Evolutionary conservation across 75 land plant genomes (phyloP).

Genomic region (Pinus taeda): DNA sequence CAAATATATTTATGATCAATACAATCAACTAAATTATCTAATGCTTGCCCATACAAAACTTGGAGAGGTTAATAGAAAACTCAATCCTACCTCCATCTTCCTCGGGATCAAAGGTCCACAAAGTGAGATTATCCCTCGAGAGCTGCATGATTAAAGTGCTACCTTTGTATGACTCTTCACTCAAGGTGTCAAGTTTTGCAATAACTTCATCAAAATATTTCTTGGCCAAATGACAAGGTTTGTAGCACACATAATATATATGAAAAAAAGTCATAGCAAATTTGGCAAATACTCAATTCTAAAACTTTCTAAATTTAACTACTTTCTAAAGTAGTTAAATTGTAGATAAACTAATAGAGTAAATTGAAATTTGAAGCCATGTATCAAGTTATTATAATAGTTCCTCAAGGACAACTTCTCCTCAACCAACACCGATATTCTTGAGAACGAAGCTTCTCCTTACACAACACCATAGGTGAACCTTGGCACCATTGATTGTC

Average conservation of each 20-base stretch:
- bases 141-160: no score
- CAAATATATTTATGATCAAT: no score
- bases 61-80: neutral
- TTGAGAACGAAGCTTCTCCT: neutral
- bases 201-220: no score
- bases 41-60: no score
- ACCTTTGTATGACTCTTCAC: no score
- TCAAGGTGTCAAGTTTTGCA: conserved; percentile 15
- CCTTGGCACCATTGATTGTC: neutral
- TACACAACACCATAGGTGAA: neutral
- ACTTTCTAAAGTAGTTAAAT: conserved; percentile 5
- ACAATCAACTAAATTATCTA: no score
- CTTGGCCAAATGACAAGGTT: no score
- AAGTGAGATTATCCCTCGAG: no score
- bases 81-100: neutral
- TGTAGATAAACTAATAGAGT: neutral
- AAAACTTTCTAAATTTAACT: neutral
- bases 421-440: no score
- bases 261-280: neutral
- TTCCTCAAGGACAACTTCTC: no score
- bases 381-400: no score
- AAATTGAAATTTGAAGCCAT: neutral
- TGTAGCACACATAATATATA: neutral
- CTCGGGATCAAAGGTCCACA: no score
- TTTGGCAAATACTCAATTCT: neutral